A percentile compares a stretch with the other conserved stretches of the same genome.
Evolutionary conservation across 2,329 filamentous ascomycete genomes (phyloP).

Genomic region (Colletotrichum noveboracense): DNA sequence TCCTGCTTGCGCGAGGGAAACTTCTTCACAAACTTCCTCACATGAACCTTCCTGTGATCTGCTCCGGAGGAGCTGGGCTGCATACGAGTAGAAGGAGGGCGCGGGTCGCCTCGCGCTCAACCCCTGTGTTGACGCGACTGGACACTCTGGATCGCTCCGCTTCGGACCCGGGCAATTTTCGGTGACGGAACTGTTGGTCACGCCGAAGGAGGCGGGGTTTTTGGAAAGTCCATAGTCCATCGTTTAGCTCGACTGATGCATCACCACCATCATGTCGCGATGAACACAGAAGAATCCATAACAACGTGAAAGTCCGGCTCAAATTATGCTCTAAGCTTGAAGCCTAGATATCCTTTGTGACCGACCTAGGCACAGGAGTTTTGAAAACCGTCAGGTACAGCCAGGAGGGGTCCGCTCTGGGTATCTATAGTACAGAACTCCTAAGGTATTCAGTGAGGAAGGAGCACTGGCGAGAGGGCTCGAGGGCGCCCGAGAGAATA

Average conservation of each 20-base stretch:
- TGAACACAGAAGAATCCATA: neutral
- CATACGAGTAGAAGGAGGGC: neutral
- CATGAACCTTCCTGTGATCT: neutral
- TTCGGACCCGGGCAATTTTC: neutral
- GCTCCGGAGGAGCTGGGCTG: neutral
- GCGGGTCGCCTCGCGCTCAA: neutral
- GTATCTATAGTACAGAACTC: too few species aligned
- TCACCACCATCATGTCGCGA: neutral
- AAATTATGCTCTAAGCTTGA: neutral
- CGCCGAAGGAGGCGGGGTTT: neutral
- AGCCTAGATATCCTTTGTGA: rapidly evolving
- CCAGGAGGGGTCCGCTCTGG: rapidly evolving
- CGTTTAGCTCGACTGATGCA: neutral
- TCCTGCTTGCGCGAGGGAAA: neutral
- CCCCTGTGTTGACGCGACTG: neutral
- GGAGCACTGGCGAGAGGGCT: too few species aligned
- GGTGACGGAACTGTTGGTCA: neutral
- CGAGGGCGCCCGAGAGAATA: rapidly evolving
- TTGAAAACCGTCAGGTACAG: neutral
- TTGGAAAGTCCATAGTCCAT: neutral
- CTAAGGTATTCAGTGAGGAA: too few species aligned
- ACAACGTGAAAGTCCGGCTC: rapidly evolving
- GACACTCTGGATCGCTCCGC: neutral
- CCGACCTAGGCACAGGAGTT: rapidly evolving
- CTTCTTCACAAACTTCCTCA: neutral